phyloP scores from a whole-genome alignment of 345 rosid species.

The Pistacia integerrima region DNA sequence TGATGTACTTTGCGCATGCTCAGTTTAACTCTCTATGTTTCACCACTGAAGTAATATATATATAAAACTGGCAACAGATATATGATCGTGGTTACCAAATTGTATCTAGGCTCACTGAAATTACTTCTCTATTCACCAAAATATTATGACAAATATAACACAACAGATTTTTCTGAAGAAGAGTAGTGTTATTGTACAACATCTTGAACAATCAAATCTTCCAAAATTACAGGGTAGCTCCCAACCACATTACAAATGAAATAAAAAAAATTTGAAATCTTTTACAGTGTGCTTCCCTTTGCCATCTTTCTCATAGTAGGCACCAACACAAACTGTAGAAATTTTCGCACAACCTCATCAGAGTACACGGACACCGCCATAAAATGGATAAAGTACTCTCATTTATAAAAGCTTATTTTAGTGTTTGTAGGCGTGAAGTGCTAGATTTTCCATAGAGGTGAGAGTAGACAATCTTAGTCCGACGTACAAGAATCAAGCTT shows the following conservation, averaged over 20 bases:
- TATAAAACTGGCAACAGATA: too few relatives aligned
- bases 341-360: background rate
- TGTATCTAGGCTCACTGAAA: too few relatives aligned
- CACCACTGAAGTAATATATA: too few relatives aligned
- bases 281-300: background rate
- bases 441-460: constrained; percentile 80
- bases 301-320: background rate
- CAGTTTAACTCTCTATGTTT: too few relatives aligned
- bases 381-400: background rate
- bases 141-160: background rate
- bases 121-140: too few relatives aligned
- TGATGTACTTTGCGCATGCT: too few relatives aligned
- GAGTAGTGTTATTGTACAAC: constrained; percentile 6
- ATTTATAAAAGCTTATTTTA: background rate
- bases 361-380: background rate
- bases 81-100: too few relatives aligned
- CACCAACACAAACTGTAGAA: constrained; percentile 1
- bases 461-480: constrained; percentile 79
- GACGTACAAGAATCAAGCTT: constrained; percentile 86
- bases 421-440: constrained; percentile 25
- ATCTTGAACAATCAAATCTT: constrained; percentile 8
- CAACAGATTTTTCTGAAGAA: background rate
- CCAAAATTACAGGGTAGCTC: constrained; percentile 5
- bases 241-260: background rate
- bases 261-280: background rate